phyloP scores from a whole-genome alignment of 2,329 filamentous ascomycete species.

The Plenodomus lindquistii region DNA sequence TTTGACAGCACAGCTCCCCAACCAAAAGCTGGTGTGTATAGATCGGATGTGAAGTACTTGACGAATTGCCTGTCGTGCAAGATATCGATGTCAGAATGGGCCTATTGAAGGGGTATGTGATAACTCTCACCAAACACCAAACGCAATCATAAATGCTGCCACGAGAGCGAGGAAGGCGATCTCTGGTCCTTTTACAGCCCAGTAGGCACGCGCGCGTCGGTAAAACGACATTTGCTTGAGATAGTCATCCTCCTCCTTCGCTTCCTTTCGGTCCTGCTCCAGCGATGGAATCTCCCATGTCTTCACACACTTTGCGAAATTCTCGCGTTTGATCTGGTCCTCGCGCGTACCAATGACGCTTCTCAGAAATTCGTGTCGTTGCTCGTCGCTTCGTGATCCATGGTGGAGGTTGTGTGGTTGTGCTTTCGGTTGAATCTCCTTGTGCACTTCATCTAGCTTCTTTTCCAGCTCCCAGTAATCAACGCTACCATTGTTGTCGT shows the following conservation, averaged over 20 bases:
- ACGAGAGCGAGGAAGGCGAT: conserved; percentile 56
- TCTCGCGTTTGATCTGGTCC: conserved; percentile 50
- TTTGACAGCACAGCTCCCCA: conserved; percentile 63
- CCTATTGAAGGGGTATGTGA: not conserved
- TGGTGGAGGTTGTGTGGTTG: conserved; percentile 52
- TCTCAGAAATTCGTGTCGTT: conserved; percentile 57
- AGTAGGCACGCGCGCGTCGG: conserved; percentile 56
- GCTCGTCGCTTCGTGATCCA: conserved; percentile 42
- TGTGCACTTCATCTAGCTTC: conserved; percentile 58
- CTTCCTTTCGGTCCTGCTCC: conserved; percentile 53
- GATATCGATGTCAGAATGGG: not conserved
- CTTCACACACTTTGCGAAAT: conserved; percentile 52
- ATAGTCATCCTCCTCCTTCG: conserved; percentile 54
- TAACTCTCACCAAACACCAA: conserved; percentile 53
- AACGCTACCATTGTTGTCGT: conserved; percentile 56
- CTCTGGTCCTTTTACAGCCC: conserved; percentile 60
- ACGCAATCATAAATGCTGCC: conserved; percentile 52
- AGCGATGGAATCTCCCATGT: conserved; percentile 55
- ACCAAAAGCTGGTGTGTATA: conserved; percentile 56
- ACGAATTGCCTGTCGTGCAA: conserved; percentile 47
- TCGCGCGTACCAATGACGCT: conserved; percentile 52
- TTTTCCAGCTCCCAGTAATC: conserved; percentile 57
- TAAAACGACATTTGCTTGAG: conserved; percentile 51
- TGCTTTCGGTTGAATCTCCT: conserved; percentile 55
- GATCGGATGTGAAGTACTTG: conserved; percentile 53